phyloP scores from a whole-genome alignment of 106 monocot species.

The Posidonia australis region DNA sequence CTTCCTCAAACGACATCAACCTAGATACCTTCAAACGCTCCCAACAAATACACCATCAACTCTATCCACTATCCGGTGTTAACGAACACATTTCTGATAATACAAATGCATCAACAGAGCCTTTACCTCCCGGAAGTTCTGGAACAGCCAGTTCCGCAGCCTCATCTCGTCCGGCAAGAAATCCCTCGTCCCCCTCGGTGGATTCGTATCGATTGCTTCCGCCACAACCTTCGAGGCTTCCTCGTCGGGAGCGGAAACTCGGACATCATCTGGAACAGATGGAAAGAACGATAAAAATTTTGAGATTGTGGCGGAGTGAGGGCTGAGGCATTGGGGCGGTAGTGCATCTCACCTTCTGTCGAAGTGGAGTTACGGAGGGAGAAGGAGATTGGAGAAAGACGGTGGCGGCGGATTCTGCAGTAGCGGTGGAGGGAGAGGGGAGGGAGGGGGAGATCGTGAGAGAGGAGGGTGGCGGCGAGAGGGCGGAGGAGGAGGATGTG shows the following conservation, averaged over 20 bases:
- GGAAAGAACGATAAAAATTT: background rate
- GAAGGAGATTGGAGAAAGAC: conserved; percentile 7
- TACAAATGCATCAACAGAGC: too few relatives aligned
- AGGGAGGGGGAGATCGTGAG: conserved; percentile 5
- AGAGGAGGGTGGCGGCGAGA: background rate
- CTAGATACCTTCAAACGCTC: conserved; percentile 46
- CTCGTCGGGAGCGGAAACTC: conserved; percentile 7
- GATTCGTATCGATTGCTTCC: conserved; percentile 68
- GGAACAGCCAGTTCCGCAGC: conserved; percentile 79
- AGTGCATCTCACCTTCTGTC: conserved; percentile 25
- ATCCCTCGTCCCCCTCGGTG: conserved; percentile 91
- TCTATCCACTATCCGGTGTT: background rate
- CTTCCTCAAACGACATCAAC: conserved; percentile 82
- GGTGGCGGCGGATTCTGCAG: conserved; percentile 1
- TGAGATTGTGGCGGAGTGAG: background rate
- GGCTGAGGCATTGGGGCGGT: background rate
- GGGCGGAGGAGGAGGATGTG: conserved; percentile 42
- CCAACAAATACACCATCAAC: conserved; percentile 8
- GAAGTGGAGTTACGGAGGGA: conserved; percentile 18
- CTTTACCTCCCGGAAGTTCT: conserved; percentile 81
- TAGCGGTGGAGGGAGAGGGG: background rate
- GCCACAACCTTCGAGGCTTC: background rate
- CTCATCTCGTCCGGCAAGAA: conserved; percentile 92
- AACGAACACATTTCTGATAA: background rate
- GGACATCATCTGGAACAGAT: conserved; percentile 21